A percentile compares a stretch with the other conserved stretches of the same genome.
These are phyloP conservation scores for Cyberlindnera saturnus DNA, from an alignment of 805 yeast genomes.

Conservation along the genomic window DNA sequence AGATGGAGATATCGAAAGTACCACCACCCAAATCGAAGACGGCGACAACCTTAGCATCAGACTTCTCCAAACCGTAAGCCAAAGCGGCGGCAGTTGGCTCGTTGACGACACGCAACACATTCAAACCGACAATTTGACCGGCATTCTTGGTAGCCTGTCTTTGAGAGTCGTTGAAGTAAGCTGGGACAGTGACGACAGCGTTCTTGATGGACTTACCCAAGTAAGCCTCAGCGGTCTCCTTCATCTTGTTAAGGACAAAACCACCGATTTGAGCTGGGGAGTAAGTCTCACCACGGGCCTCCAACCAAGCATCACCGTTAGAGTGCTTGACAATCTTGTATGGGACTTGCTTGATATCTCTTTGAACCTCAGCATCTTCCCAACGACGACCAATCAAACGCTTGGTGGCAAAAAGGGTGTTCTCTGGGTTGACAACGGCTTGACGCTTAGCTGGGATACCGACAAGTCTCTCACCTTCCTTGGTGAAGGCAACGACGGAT, in stretches of 20 bases:
- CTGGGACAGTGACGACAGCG: conserved; percentile 83
- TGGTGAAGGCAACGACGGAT: conserved; percentile 59
- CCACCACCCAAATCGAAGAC: conserved; percentile 81
- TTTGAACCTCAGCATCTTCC: conserved; percentile 66
- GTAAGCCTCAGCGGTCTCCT: conserved; percentile 55
- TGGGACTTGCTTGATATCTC: conserved; percentile 60
- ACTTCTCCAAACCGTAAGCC: conserved; percentile 68
- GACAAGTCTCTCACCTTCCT: conserved; percentile 44
- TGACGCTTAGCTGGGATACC: conserved; percentile 79
- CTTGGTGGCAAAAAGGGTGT: conserved; percentile 78
- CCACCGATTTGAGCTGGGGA: conserved; percentile 77
- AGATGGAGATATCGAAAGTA: conserved; percentile 73
- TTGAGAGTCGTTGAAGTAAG: conserved; percentile 76
- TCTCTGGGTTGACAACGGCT: conserved; percentile 69
- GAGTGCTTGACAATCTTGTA: conserved; percentile 52
- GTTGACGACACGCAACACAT: conserved; percentile 68
- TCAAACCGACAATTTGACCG: conserved; percentile 68
- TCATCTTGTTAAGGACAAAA: conserved; percentile 58
- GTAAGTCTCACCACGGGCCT: conserved; percentile 35
- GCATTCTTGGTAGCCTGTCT: conserved; percentile 78
- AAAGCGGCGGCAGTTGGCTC: conserved; percentile 87
- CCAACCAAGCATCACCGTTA: conserved; percentile 69
- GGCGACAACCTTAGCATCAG: conserved; percentile 75
- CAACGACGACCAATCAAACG: conserved; percentile 74
- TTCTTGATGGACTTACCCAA: conserved; percentile 47